A percentile compares a stretch with the other conserved stretches of the same genome.
These are phyloP conservation scores for Clonostachys solani DNA, from an alignment of 2,329 filamentous ascomycete genomes.

Conservation along the genomic window DNA sequence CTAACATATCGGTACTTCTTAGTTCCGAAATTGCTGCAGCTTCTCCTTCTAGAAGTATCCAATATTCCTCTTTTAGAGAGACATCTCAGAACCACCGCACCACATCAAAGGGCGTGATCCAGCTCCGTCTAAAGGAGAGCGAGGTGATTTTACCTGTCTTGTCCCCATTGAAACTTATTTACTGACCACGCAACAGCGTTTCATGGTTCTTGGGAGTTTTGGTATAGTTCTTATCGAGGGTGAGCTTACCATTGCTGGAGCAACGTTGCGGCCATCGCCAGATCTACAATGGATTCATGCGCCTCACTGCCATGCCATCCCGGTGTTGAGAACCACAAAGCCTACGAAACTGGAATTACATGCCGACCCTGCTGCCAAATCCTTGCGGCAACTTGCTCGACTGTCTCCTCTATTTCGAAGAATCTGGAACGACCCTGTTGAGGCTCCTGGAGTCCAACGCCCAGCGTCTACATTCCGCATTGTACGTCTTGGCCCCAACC, in stretches of 20 bases:
- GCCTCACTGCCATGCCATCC: constrained; percentile 65
- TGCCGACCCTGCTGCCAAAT: constrained; percentile 41
- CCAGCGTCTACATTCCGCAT: constrained; percentile 40
- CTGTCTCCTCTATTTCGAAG: constrained; percentile 64
- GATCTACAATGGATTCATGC: constrained; percentile 55
- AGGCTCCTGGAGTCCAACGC: constrained; percentile 6
- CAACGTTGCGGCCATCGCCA: constrained; percentile 48
- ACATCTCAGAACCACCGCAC: constrained; percentile 36
- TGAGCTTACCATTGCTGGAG: constrained; percentile 60
- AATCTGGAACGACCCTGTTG: constrained; percentile 54
- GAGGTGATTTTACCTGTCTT: constrained; percentile 31
- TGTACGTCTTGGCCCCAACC: constrained; percentile 24
- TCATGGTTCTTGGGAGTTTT: constrained; percentile 65
- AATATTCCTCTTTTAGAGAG: constrained; percentile 41
- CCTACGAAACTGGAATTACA: constrained; percentile 50
- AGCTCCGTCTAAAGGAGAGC: constrained; percentile 38
- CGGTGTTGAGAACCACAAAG: constrained; percentile 54
- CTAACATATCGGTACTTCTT: neutral
- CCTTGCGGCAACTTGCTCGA: constrained; percentile 47
- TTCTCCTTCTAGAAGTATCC: constrained; percentile 6
- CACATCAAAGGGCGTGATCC: constrained; percentile 30
- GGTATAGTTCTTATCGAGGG: constrained; percentile 59
- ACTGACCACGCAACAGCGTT: constrained; percentile 35
- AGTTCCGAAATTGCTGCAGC: neutral
- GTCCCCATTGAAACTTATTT: neutral